These are phyloP conservation scores for Trichocladium antarcticum DNA, from an alignment of 495 filamentous ascomycete species.

Conservation along the genomic window DNA sequence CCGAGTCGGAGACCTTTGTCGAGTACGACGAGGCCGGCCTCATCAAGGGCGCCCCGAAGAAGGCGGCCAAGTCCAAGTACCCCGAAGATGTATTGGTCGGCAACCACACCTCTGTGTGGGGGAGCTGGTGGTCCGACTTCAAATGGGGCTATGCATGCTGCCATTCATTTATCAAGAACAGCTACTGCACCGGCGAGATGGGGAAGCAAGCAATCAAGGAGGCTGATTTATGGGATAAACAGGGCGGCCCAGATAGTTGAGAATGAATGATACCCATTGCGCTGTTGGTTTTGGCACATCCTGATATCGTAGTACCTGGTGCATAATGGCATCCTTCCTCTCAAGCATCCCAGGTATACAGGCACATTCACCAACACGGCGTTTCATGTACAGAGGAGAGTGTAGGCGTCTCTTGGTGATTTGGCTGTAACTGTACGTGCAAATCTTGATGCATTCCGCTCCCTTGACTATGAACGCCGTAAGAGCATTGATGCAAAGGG, in stretches of 20 bases:
- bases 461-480: conserved; percentile 25
- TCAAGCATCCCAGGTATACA: too few relatives aligned
- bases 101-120: conserved; percentile 90
- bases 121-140: conserved; percentile 94
- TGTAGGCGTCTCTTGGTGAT: conserved; percentile 8
- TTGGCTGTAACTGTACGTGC: conserved; percentile 15
- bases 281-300: neutral
- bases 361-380: too few relatives aligned
- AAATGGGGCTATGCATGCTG: conserved; percentile 98
- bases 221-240: conserved; percentile 20
- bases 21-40: conserved; percentile 87
- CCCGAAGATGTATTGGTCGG: conserved; percentile 75
- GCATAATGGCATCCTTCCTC: too few relatives aligned
- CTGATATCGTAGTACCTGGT: neutral
- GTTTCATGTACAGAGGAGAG: neutral
- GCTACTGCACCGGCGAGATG: conserved; percentile 88
- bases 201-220: conserved; percentile 49
- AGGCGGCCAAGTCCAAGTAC: conserved; percentile 74
- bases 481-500: conserved; percentile 24
- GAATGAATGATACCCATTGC: conserved; percentile 23
- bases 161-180: conserved; percentile 85
- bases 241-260: conserved; percentile 1
- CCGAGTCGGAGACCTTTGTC: conserved; percentile 77
- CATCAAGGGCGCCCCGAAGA: conserved; percentile 78
- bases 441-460: conserved; percentile 22